These are phyloP conservation scores for Lasiodiplodia gonubiensis DNA, from an alignment of 2,329 filamentous ascomycete species.

Conservation along the genomic window DNA sequence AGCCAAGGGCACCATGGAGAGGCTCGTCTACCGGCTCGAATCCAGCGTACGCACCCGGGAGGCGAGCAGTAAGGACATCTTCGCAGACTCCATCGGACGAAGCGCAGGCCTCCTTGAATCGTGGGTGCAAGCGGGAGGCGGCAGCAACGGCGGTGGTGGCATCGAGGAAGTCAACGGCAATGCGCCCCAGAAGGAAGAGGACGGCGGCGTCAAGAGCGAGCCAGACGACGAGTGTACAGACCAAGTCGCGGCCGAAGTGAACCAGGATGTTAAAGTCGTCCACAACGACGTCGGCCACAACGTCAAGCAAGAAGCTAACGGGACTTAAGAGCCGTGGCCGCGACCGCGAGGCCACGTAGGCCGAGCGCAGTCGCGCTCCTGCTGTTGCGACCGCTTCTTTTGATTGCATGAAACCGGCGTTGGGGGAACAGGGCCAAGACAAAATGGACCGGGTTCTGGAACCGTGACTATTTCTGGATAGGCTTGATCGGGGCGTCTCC, in stretches of 20 bases:
- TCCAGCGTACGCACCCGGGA: constrained; percentile 37
- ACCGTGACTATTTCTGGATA: neutral
- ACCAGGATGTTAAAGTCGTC: constrained; percentile 20
- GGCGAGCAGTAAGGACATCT: constrained; percentile 20
- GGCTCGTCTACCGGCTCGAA: constrained; percentile 73
- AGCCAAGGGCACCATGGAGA: constrained; percentile 76
- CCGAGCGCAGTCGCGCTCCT: neutral
- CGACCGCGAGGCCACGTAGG: neutral
- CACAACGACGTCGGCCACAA: neutral
- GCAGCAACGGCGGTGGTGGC: constrained; percentile 9
- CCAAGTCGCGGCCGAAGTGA: constrained; percentile 6
- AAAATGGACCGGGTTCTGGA: neutral
- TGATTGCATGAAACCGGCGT: constrained; percentile 4
- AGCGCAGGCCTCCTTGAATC: constrained; percentile 14
- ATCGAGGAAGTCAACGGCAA: constrained; percentile 19
- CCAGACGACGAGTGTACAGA: constrained; percentile 7
- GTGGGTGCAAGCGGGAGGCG: constrained; percentile 4
- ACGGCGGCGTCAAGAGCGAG: constrained; percentile 10
- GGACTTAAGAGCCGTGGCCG: neutral
- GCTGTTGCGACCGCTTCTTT: neutral
- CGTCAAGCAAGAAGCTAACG: neutral
- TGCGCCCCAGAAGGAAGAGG: constrained; percentile 18
- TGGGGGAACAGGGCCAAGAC: neutral
- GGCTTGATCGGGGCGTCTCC: neutral
- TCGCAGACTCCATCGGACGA: neutral